A percentile compares a stretch with the other conserved stretches of the same genome.
phyloP scores from a whole-genome alignment of 805 yeast genomes.

The Ogataea salicorniae region DNA sequence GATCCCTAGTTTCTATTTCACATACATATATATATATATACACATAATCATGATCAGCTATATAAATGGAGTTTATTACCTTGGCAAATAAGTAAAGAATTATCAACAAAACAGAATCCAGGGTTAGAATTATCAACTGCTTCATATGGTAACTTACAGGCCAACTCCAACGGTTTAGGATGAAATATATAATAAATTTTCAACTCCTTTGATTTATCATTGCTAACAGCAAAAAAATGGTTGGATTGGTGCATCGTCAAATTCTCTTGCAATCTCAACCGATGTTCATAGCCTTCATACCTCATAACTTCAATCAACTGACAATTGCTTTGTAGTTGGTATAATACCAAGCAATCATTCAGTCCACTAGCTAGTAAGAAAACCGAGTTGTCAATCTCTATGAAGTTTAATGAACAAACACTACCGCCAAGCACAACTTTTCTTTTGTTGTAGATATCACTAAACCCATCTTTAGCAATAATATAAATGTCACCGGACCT shows the following conservation, averaged over 20 bases:
- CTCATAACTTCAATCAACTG: conserved; percentile 2
- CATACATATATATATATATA: too few relatives aligned
- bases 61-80: not conserved
- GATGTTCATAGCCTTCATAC: conserved; percentile 10
- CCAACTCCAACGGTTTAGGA: conserved; percentile 5
- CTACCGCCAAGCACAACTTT: conserved; percentile 6
- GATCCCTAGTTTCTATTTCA: too few relatives aligned
- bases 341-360: conserved; percentile 5
- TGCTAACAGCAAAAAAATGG: conserved; percentile 10
- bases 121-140: conserved; percentile 1
- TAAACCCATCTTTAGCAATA: not conserved
- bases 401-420: conserved; percentile 10
- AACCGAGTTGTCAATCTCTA: not conserved
- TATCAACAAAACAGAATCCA: conserved; percentile 8
- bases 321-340: not conserved
- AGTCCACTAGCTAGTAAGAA: conserved; percentile 15
- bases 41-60: not conserved
- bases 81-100: not conserved
- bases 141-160: not conserved
- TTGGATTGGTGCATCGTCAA: conserved; percentile 7
- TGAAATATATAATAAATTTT: conserved; percentile 11
- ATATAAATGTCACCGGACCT: conserved; percentile 1
- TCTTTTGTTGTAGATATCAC: not conserved
- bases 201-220: conserved; percentile 5
- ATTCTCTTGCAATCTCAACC: conserved; percentile 7